Conservation (phyloP, 2,329 filamentous ascomycete genomes). For the Aspergillus glaucus region DNA sequence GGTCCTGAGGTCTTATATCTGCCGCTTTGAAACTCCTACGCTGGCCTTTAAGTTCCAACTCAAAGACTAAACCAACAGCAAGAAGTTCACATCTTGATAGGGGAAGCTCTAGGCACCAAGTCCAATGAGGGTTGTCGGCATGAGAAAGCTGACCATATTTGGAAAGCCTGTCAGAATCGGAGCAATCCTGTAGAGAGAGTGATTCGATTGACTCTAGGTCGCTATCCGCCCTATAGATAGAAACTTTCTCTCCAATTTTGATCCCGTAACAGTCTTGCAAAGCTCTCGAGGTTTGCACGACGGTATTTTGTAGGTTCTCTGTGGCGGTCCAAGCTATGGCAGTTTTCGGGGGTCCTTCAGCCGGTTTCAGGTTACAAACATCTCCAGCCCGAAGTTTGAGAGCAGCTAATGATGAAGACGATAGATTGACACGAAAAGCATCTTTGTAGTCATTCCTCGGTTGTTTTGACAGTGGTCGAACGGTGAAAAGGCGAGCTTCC, state of each 20-base stretch:
- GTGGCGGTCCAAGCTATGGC: slow-evolving; percentile 59
- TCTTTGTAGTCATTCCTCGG: slow-evolving; percentile 46
- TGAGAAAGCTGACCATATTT: slow-evolving; percentile 28
- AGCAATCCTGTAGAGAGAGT: slow-evolving; percentile 57
- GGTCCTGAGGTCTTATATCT: slow-evolving; percentile 46
- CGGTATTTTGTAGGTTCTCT: slow-evolving; percentile 59
- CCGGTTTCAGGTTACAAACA: slow-evolving; percentile 40
- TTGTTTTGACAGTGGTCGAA: slow-evolving; percentile 49
- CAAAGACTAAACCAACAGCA: slow-evolving; percentile 64
- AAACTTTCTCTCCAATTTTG: slow-evolving; percentile 64
- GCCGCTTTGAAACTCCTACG: slow-evolving; percentile 58
- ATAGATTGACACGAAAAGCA: slow-evolving; percentile 54
- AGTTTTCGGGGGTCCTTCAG: slow-evolving; percentile 41
- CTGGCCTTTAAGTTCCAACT: slow-evolving; percentile 51
- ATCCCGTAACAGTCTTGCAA: slow-evolving; percentile 68
- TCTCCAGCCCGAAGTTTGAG: slow-evolving; percentile 55
- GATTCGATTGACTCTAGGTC: slow-evolving; percentile 50
- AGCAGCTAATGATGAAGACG: slow-evolving; percentile 50
- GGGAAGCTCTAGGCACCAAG: slow-evolving; percentile 42
- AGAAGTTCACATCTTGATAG: slow-evolving; percentile 58
- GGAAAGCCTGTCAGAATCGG: slow-evolving; percentile 34
- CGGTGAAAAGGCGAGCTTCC: slow-evolving; percentile 42
- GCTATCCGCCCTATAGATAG: slow-evolving; percentile 50
- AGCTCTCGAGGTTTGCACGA: slow-evolving; percentile 66
- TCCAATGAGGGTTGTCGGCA: slow-evolving; percentile 40